Evolutionary conservation across 116 monocot species (phyloP).

Genomic region (Phalaenopsis hybrid): DNA sequence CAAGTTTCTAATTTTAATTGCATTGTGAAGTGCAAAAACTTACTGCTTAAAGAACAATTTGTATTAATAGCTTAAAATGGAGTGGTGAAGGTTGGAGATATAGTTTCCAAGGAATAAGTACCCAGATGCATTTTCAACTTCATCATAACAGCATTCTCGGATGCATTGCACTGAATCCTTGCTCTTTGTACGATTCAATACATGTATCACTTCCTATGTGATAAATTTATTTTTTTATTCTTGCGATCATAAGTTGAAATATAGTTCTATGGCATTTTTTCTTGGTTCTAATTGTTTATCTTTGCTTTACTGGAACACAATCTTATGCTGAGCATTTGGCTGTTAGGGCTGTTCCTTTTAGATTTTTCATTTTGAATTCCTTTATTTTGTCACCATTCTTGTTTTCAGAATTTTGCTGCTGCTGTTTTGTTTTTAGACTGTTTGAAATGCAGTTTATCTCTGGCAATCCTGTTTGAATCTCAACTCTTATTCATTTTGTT

Average conservation of each 20-base stretch:
- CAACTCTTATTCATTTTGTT: neutral
- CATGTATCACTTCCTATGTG: neutral
- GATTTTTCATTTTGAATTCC: neutral
- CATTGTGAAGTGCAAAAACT: neutral
- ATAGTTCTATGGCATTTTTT: neutral
- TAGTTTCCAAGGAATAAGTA: no score
- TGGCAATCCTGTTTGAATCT: conserved; percentile 1
- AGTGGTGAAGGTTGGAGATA: no score
- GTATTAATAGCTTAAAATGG: neutral
- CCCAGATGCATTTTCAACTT: neutral
- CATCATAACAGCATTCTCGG: neutral
- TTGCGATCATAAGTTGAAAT: neutral
- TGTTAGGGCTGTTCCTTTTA: neutral
- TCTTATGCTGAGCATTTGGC: neutral
- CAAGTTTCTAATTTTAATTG: neutral
- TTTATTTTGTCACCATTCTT: conserved; percentile 7
- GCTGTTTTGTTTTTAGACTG: neutral
- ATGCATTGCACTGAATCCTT: neutral
- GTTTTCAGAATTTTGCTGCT: neutral
- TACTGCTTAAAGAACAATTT: neutral
- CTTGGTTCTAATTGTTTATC: neutral
- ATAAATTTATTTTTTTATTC: neutral
- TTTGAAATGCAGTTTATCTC: neutral
- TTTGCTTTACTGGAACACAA: neutral
- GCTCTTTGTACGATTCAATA: neutral